Percentiles rank a stretch among this genome's conserved stretches.
Evolutionary conservation across 2,329 filamentous ascomycete species (phyloP).

Genomic region (Metarhizium guizhouense): DNA sequence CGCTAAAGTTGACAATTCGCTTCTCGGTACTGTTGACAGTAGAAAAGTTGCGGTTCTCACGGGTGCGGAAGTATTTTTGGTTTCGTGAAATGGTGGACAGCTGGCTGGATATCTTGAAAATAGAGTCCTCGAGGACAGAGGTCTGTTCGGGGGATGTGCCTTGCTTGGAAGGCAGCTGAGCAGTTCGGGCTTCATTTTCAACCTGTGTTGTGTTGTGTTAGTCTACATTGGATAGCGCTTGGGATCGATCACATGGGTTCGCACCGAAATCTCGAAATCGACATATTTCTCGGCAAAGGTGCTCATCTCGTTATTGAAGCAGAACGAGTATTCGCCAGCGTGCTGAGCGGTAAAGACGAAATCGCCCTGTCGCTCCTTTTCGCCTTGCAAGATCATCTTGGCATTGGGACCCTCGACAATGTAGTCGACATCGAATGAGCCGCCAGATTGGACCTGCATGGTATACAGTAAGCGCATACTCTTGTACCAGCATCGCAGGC

Average conservation of each 20-base stretch:
- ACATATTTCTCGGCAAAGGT: conserved; percentile 97
- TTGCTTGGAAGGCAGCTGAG: conserved; percentile 78
- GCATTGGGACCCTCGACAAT: conserved; percentile 72
- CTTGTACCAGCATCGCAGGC: neutral
- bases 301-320: conserved; percentile 98
- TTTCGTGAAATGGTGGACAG: conserved; percentile 91
- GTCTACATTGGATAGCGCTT: neutral
- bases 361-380: conserved; percentile 91
- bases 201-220: conserved; percentile 44
- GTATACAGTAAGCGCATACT: neutral
- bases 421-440: conserved; percentile 96
- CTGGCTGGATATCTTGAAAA: conserved; percentile 89
- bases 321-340: conserved; percentile 86
- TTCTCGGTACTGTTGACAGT: conserved; percentile 93
- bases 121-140: conserved; percentile 78
- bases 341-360: conserved; percentile 94
- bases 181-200: conserved; percentile 71
- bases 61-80: conserved; percentile 98
- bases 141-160: conserved; percentile 86
- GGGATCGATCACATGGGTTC: conserved; percentile 2
- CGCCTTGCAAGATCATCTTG: conserved; percentile 73
- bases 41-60: conserved; percentile 98
- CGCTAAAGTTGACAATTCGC: conserved; percentile 93
- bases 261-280: conserved; percentile 89
- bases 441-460: conserved; percentile 85